phyloP scores from a whole-genome alignment of 176 grass and related monocot species.

The Eleusine coracana region DNA sequence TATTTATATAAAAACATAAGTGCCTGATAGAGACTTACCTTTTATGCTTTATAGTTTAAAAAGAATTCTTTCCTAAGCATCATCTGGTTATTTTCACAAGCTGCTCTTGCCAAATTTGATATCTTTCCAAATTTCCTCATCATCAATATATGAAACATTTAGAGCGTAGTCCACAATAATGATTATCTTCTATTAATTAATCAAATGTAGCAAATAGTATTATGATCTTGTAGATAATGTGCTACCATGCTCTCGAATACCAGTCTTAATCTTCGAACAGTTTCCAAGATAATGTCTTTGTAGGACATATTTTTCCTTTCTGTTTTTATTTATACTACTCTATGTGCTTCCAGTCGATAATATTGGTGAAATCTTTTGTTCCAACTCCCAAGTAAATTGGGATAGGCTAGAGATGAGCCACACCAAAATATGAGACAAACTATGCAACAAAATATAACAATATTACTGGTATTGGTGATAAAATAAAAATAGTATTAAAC shows the following conservation, averaged over 20 bases:
- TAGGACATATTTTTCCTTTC: not conserved
- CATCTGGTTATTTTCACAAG: constrained; percentile 5
- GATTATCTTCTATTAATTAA: not conserved
- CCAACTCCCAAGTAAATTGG: not conserved
- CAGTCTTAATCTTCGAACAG: not conserved
- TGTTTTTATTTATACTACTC: not conserved
- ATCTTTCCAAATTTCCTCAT: not conserved
- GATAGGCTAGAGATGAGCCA: not conserved
- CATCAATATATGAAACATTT: constrained; percentile 7
- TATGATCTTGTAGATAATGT: not conserved
- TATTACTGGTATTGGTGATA: not conserved
- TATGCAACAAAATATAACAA: not conserved
- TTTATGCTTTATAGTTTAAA: constrained; percentile 27
- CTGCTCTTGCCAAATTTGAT: not conserved
- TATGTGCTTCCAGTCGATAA: not conserved
- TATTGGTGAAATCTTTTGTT: not conserved
- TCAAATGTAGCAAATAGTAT: not conserved
- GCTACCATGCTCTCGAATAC: not conserved
- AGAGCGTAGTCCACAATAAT: not conserved
- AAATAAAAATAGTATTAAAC: not conserved
- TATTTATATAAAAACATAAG: not conserved
- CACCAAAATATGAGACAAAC: not conserved
- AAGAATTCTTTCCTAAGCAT: constrained; percentile 1
- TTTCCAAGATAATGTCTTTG: constrained; percentile 12
- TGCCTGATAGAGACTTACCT: not conserved